These are phyloP conservation scores for Westerdykella ornata DNA, from an alignment of 2,329 filamentous ascomycete genomes.

Conservation along the genomic window DNA sequence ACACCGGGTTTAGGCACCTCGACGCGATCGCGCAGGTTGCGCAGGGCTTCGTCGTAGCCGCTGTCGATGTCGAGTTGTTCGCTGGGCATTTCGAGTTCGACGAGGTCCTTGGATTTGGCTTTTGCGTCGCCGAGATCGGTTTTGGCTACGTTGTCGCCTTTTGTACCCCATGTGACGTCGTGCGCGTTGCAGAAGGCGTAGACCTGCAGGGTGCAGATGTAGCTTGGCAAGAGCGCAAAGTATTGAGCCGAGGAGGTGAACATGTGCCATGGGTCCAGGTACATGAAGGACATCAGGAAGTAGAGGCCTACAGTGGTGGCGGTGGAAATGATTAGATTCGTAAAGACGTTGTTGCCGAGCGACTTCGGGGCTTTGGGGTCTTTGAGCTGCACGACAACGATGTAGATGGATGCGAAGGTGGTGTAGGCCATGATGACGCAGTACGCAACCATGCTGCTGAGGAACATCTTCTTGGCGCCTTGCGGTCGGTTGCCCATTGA, in stretches of 20 bases:
- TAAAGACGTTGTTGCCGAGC: constrained; percentile 84
- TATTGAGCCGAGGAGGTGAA: constrained; percentile 88
- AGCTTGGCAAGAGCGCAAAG: constrained; percentile 82
- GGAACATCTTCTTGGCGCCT: constrained; percentile 84
- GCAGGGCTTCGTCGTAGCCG: constrained; percentile 92
- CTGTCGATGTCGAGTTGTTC: constrained; percentile 98
- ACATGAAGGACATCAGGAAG: constrained; percentile 92
- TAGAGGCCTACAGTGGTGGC: constrained; percentile 86
- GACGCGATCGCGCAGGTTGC: constrained; percentile 88
- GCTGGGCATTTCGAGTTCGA: constrained; percentile 94
- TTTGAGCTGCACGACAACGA: constrained; percentile 74
- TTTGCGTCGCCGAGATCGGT: constrained; percentile 86
- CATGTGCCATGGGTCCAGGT: constrained; percentile 99
- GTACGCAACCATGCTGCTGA: constrained; percentile 84
- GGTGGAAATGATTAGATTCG: constrained; percentile 87
- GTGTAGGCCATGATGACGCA: constrained; percentile 93
- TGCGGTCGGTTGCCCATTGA: constrained; percentile 95
- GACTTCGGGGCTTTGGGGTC: constrained; percentile 45
- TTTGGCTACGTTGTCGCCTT: constrained; percentile 91
- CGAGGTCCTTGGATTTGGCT: constrained; percentile 64
- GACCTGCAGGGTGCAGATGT: constrained; percentile 95
- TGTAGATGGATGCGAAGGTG: constrained; percentile 79
- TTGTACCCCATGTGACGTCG: constrained; percentile 98
- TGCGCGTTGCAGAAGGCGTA: constrained; percentile 99
- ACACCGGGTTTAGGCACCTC: constrained; percentile 61